Conservation (phyloP, 129 eudicot species). For the Artemisia tridentata region DNA sequence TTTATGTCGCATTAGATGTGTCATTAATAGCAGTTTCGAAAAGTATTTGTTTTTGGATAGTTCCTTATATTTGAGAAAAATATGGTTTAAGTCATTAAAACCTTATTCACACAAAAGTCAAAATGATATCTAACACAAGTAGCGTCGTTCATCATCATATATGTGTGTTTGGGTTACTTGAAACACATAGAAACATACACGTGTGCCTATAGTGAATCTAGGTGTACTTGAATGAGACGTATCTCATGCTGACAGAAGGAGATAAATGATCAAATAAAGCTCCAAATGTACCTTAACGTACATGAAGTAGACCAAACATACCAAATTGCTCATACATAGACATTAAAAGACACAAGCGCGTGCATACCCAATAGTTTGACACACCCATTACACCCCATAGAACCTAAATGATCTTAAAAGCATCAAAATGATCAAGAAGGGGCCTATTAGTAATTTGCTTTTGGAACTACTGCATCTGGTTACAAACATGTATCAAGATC, state of each 20-base stretch:
- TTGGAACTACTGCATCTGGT: too few species aligned
- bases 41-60: too few species aligned
- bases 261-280: not conserved
- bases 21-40: too few species aligned
- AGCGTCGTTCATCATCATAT: too few species aligned
- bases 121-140: too few species aligned
- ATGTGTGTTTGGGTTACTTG: not conserved
- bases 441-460: too few species aligned
- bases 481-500: slow-evolving; percentile 3
- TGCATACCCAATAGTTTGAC: not conserved
- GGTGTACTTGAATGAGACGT: not conserved
- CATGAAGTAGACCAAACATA: not conserved
- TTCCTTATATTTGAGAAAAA: too few species aligned
- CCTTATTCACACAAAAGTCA: too few species aligned
- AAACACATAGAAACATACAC: not conserved
- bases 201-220: not conserved
- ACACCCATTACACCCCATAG: not conserved
- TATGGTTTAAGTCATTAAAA: too few species aligned
- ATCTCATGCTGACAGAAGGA: not conserved
- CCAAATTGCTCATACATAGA: not conserved
- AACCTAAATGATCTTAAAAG: not conserved
- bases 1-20: not conserved
- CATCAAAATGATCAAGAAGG: too few species aligned
- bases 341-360: not conserved
- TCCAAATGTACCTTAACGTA: not conserved